These are phyloP conservation scores for Aspergillus nanangensis DNA, from an alignment of 495 filamentous ascomycete species.

Conservation along the genomic window DNA sequence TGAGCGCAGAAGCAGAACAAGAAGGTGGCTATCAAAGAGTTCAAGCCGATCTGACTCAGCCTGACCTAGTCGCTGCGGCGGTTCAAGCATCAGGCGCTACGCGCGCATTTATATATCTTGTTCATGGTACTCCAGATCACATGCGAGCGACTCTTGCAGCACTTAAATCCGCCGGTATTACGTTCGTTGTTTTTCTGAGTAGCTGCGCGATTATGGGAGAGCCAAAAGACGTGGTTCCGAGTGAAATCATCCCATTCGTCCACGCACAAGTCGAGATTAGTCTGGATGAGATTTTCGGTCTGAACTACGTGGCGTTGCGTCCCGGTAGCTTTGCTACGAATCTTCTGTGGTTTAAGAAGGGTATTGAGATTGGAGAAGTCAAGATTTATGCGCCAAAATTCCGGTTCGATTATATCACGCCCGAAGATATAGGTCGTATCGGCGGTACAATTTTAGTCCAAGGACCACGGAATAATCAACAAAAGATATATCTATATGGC, in stretches of 20 bases:
- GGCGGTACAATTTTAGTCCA: slow-evolving; percentile 21
- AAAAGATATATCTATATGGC: slow-evolving; percentile 18
- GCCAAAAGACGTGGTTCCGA: slow-evolving; percentile 4
- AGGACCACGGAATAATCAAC: slow-evolving; percentile 5
- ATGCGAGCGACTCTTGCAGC: slow-evolving; percentile 19
- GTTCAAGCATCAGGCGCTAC: slow-evolving; percentile 17
- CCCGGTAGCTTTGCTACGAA: slow-evolving; percentile 25
- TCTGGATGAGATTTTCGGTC: slow-evolving; percentile 22
- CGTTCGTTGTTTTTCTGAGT: slow-evolving; percentile 28
- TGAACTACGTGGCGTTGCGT: slow-evolving; percentile 19
- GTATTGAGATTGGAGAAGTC: slow-evolving; percentile 11
- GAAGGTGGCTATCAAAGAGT: slow-evolving; percentile 15
- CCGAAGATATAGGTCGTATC: slow-evolving; percentile 26
- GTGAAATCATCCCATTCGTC: slow-evolving; percentile 15
- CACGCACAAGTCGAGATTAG: slow-evolving; percentile 29
- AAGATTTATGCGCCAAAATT: slow-evolving; percentile 12
- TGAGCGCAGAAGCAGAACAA: slow-evolving; percentile 9
- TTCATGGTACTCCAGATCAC: slow-evolving; percentile 17
- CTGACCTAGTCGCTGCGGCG: slow-evolving; percentile 18
- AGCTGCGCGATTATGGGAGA: slow-evolving; percentile 17
- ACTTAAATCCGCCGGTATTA: slow-evolving; percentile 22
- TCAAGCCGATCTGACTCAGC: slow-evolving; percentile 24
- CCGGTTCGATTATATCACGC: slow-evolving; percentile 22
- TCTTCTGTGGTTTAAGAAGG: not conserved
- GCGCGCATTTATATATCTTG: slow-evolving; percentile 30